phyloP scores from a whole-genome alignment of 371 early-diverging fungal genomes.

The Mucor racemosus region DNA sequence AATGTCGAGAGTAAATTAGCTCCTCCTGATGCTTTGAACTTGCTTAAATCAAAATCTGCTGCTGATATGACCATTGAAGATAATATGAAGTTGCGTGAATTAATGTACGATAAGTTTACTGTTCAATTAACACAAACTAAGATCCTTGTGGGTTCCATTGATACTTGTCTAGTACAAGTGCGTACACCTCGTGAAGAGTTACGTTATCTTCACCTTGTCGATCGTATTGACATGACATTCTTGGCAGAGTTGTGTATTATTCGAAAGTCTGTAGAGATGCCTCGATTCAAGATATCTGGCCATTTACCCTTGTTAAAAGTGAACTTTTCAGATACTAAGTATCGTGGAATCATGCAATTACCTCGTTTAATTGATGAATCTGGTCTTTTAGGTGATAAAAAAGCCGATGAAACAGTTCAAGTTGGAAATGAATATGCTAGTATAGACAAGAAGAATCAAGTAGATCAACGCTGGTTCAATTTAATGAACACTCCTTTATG shows the following conservation, averaged over 20 bases:
- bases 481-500: constrained; percentile 45
- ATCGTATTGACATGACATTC: constrained; percentile 86
- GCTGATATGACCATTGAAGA: constrained; percentile 67
- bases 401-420: not conserved
- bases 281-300: constrained; percentile 82
- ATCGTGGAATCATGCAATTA: constrained; percentile 88
- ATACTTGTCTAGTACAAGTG: constrained; percentile 74
- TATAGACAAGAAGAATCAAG: constrained; percentile 12
- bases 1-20: constrained; percentile 85
- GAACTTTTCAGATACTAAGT: constrained; percentile 94
- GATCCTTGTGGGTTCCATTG: constrained; percentile 83
- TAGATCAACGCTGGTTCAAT: constrained; percentile 34
- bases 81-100: constrained; percentile 69
- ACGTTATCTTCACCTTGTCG: constrained; percentile 78
- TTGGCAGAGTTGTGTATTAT: constrained; percentile 86
- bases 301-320: constrained; percentile 86
- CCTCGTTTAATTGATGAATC: constrained; percentile 62
- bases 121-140: constrained; percentile 84
- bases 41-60: constrained; percentile 71
- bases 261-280: constrained; percentile 74
- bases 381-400: constrained; percentile 30
- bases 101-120: constrained; percentile 92
- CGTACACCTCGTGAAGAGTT: constrained; percentile 47
- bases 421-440: not conserved
- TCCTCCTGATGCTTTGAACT: constrained; percentile 67